A percentile compares a stretch with the other conserved stretches of the same genome.
Evolutionary conservation across 306 rosid species (phyloP).

Genomic region (Casuarina cunninghamiana): DNA sequence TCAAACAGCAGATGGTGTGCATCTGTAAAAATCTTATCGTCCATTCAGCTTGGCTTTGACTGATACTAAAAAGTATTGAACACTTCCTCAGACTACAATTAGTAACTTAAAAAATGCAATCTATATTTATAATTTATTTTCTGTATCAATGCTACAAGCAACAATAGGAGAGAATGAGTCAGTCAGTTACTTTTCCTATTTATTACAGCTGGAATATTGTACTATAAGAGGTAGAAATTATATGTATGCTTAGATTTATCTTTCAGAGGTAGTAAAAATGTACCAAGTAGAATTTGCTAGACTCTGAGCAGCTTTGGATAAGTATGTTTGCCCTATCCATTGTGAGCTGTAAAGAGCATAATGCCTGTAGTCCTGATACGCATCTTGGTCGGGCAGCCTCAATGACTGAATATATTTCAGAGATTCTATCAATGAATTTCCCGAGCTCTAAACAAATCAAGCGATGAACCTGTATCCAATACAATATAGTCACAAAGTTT

Average conservation of each 20-base stretch:
- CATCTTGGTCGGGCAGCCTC: slow-evolving; percentile 61
- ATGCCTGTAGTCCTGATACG: slow-evolving; percentile 39
- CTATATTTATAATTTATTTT: background rate
- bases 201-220: background rate
- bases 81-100: background rate
- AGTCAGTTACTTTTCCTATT: background rate
- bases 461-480: slow-evolving; percentile 45
- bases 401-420: slow-evolving; percentile 32
- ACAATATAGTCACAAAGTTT: background rate
- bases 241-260: background rate
- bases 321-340: slow-evolving; percentile 48
- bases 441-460: slow-evolving; percentile 51
- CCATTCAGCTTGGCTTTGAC: background rate
- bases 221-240: background rate
- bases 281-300: slow-evolving; percentile 68
- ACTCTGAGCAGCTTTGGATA: slow-evolving; percentile 47
- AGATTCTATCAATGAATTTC: slow-evolving; percentile 39
- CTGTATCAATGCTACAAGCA: background rate
- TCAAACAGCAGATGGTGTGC: background rate
- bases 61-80: background rate
- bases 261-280: background rate
- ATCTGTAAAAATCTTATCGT: background rate
- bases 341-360: slow-evolving; percentile 44
- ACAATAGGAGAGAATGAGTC: background rate
- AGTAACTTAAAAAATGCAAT: background rate